These are phyloP conservation scores for Lithospermum erythrorhizon DNA, from an alignment of 257 asterid species.

Conservation along the genomic window DNA sequence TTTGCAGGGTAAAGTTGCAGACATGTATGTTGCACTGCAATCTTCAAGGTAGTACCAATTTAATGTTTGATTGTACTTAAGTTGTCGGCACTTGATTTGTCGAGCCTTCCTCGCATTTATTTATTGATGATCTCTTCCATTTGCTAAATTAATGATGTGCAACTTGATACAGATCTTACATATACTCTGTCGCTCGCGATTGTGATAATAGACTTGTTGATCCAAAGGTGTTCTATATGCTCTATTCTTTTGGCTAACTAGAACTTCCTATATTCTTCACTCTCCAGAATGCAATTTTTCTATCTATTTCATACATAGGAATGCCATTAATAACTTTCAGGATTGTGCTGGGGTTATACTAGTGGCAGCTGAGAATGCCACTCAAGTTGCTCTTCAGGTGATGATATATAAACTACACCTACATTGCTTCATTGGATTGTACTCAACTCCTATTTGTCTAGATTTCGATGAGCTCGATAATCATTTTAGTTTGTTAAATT, in stretches of 20 bases:
- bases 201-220: constrained; percentile 66
- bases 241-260: background rate
- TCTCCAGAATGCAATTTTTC: no score
- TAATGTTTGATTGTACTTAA: no score
- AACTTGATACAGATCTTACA: constrained; percentile 53
- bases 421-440: no score
- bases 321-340: constrained; percentile 24
- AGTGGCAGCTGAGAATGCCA: constrained; percentile 86
- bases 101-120: background rate
- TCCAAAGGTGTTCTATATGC: constrained; percentile 44
- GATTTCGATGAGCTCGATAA: no score
- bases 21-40: constrained; percentile 85
- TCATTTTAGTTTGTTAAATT: no score
- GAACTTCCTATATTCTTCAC: background rate
- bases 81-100: background rate
- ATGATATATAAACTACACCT: constrained; percentile 10
- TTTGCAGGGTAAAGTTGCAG: constrained; percentile 90
- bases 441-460: no score
- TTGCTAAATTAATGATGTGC: background rate
- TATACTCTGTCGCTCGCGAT: constrained; percentile 91
- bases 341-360: constrained; percentile 98
- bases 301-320: no score
- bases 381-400: constrained; percentile 99
- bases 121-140: background rate
- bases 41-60: constrained; percentile 60